Percentiles rank a stretch among this genome's conserved stretches.
Conservation (phyloP, 2,329 filamentous ascomycete genomes). For the Trichoderma gracile region DNA sequence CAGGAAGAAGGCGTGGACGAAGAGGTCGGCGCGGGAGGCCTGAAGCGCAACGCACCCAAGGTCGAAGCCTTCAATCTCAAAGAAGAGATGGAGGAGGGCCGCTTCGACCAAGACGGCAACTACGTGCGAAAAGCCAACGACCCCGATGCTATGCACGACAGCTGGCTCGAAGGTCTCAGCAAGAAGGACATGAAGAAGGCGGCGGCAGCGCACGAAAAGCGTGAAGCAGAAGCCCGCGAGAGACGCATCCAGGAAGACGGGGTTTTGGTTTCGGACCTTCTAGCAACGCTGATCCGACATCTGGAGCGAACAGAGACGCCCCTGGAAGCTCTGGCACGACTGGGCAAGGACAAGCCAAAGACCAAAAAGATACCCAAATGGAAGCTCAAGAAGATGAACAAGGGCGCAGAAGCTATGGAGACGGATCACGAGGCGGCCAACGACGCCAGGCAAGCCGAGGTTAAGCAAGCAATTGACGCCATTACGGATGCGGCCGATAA, state of each 20-base stretch:
- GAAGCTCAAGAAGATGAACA: constrained; percentile 69
- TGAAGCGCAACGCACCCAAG: constrained; percentile 91
- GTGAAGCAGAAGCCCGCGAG: constrained; percentile 73
- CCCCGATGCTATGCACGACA: constrained; percentile 86
- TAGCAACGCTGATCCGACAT: constrained; percentile 69
- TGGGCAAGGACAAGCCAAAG: constrained; percentile 68
- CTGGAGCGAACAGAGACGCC: constrained; percentile 82
- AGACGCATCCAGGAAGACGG: constrained; percentile 74
- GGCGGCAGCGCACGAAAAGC: constrained; percentile 80
- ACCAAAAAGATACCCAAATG: constrained; percentile 62
- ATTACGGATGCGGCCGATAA: constrained; percentile 91
- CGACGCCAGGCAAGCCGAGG: constrained; percentile 67
- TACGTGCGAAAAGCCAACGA: constrained; percentile 87
- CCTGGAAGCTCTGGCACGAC: constrained; percentile 79
- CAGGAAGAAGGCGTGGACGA: constrained; percentile 78
- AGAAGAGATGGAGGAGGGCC: constrained; percentile 85
- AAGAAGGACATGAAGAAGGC: constrained; percentile 93
- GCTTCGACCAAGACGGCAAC: constrained; percentile 89
- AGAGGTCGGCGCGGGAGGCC: constrained; percentile 84
- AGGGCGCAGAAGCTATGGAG: constrained; percentile 64
- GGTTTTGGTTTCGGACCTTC: constrained; percentile 69
- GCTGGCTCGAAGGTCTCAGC: constrained; percentile 87
- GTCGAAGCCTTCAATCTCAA: constrained; percentile 96
- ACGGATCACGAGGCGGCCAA: constrained; percentile 58
- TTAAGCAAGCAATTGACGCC: constrained; percentile 72